Conservation (phyloP, 345 rosid genomes). For the Corchorus capsularis region DNA sequence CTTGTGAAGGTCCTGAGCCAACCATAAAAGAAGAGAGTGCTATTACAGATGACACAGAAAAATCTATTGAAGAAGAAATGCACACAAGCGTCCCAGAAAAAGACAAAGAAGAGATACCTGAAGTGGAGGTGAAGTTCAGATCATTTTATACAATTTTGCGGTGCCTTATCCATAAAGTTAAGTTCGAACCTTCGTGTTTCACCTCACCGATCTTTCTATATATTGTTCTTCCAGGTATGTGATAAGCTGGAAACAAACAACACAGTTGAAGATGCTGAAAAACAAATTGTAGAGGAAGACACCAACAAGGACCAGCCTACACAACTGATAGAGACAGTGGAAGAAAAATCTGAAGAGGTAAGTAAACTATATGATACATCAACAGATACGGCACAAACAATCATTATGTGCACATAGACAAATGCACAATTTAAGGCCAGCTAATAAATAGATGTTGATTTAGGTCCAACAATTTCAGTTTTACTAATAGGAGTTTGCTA, state of each 20-base stretch:
- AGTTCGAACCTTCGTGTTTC: neutral
- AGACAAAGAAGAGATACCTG: neutral
- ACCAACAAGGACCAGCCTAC: neutral
- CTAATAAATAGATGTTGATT: neutral
- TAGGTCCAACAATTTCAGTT: neutral
- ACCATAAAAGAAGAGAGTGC: no score
- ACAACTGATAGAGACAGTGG: neutral
- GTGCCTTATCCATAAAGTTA: neutral
- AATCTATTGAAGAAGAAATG: neutral
- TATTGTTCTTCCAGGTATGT: neutral
- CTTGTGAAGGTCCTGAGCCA: no score
- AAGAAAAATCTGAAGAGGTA: conserved; percentile 27
- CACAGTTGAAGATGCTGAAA: neutral
- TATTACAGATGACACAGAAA: neutral
- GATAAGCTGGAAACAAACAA: neutral
- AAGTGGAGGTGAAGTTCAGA: conserved; percentile 3
- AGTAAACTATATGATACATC: neutral
- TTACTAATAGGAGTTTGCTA: no score
- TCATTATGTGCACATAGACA: neutral
- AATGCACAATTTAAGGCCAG: neutral
- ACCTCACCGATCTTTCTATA: neutral
- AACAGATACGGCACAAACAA: neutral
- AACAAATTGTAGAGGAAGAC: neutral
- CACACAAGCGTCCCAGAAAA: neutral
- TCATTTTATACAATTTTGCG: neutral